Percentiles rank a stretch among this genome's conserved stretches.
Evolutionary conservation across 805 yeast genomes (phyloP).

Genomic region (Ogataea henricii): DNA sequence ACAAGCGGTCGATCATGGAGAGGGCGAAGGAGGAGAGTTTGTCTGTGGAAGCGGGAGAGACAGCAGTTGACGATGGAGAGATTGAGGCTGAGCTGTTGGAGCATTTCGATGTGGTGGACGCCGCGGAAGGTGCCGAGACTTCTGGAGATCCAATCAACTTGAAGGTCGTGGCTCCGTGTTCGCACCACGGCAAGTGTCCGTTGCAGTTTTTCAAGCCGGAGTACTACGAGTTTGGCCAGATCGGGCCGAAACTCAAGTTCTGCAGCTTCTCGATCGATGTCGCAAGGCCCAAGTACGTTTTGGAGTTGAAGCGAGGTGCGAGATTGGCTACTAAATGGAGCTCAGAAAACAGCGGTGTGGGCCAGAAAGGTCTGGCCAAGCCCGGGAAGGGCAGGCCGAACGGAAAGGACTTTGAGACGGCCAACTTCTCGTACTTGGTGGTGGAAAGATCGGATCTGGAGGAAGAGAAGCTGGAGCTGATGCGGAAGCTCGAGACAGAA

Average conservation of each 20-base stretch:
- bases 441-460: conserved; percentile 59
- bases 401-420: conserved; percentile 68
- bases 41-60: conserved; percentile 7
- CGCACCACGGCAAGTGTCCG: conserved; percentile 87
- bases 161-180: conserved; percentile 82
- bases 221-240: conserved; percentile 52
- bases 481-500: conserved; percentile 18
- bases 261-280: conserved; percentile 75
- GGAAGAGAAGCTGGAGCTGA: conserved; percentile 15
- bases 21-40: conserved; percentile 27
- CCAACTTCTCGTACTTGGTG: conserved; percentile 74
- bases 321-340: conserved; percentile 74
- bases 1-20: conserved; percentile 49
- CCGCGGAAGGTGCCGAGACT: conserved; percentile 18
- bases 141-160: conserved; percentile 45
- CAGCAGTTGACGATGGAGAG: conserved; percentile 24
- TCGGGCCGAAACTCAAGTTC: conserved; percentile 65
- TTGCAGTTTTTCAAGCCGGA: conserved; percentile 76
- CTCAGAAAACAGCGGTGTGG: conserved; percentile 54
- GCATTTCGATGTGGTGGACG: conserved; percentile 27
- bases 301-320: conserved; percentile 84
- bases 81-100: conserved; percentile 31
- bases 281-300: conserved; percentile 73
- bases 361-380: conserved; percentile 46
- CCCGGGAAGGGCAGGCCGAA: conserved; percentile 80